phyloP scores from a whole-genome alignment of 441 rosid species.

The Euphorbia celastroides region DNA sequence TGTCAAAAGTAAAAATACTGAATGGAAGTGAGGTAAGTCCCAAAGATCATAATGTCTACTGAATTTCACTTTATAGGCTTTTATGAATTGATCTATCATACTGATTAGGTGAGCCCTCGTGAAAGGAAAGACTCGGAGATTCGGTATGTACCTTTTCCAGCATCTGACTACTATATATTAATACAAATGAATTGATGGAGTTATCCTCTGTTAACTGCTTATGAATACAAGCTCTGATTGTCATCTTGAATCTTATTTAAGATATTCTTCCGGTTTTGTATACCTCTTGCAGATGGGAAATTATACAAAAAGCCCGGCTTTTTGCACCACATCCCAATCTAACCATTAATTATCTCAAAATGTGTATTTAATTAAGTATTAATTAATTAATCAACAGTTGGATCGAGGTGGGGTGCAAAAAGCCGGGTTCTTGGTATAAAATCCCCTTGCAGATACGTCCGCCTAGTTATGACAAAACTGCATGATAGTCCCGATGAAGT shows the following conservation, averaged over 20 bases:
- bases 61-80: conserved; percentile 3
- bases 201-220: neutral
- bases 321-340: no score
- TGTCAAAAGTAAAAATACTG: conserved; percentile 68
- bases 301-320: no score
- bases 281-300: no score
- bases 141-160: conserved; percentile 41
- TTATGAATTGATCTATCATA: conserved; percentile 20
- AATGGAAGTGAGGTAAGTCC: conserved; percentile 91
- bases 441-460: conserved; percentile 75
- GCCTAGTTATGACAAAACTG: conserved; percentile 70
- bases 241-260: neutral
- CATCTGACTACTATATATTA: neutral
- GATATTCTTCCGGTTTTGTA: neutral
- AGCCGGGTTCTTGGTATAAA: no score
- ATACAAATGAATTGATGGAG: neutral
- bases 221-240: neutral
- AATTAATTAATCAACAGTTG: no score
- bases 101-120: conserved; percentile 58
- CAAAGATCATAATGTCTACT: neutral
- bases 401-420: no score
- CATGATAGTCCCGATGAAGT: conserved; percentile 45
- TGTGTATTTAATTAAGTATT: no score
- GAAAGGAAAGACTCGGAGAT: conserved; percentile 97
- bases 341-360: no score